Evolutionary conservation across 176 grass and related monocot genomes (phyloP).

Genomic region (Oryza longistaminata): DNA sequence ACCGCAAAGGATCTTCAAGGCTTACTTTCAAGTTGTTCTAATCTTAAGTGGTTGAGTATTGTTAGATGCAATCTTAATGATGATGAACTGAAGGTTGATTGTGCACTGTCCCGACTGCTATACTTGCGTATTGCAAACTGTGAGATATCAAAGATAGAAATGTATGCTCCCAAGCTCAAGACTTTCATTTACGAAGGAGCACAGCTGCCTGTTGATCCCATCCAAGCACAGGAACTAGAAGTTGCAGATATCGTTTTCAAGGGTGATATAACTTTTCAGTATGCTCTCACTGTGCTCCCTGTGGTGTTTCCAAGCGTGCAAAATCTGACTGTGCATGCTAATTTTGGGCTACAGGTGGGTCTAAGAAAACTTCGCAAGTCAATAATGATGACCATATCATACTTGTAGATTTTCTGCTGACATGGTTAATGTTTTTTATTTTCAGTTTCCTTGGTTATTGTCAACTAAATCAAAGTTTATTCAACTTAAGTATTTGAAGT

Average conservation of each 20-base stretch:
- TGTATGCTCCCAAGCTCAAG: not conserved
- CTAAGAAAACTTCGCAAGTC: not conserved
- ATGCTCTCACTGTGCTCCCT: not conserved
- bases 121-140: not conserved
- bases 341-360: not conserved
- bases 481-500: not conserved
- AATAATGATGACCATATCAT: not conserved
- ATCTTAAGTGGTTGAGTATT: constrained; percentile 9
- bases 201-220: not conserved
- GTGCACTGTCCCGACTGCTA: not conserved
- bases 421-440: not conserved
- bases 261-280: not conserved
- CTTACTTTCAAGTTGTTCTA: not conserved
- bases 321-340: not conserved
- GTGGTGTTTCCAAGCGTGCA: not conserved
- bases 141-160: not conserved
- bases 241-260: not conserved
- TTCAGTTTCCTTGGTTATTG: not conserved
- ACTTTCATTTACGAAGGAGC: constrained; percentile 4
- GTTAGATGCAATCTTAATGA: not conserved
- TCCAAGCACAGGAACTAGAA: not conserved
- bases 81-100: not conserved
- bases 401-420: not conserved
- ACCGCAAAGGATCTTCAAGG: not conserved
- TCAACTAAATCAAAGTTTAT: not conserved